These are phyloP conservation scores for Capsicum chinense DNA, from an alignment of 257 asterid genomes.

Conservation along the genomic window DNA sequence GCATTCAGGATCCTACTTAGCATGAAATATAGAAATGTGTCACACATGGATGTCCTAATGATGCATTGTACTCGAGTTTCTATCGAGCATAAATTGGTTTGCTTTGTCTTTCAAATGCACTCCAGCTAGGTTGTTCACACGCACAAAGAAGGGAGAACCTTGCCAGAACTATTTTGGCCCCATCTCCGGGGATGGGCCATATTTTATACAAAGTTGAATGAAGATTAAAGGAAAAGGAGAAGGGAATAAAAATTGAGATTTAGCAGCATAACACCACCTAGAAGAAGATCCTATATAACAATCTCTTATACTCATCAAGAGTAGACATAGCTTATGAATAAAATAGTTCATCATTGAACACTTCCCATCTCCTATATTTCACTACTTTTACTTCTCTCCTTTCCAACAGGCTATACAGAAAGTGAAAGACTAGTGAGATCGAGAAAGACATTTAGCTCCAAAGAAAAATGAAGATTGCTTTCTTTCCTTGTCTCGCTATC, in stretches of 20 bases:
- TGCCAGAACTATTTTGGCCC: background rate
- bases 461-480: conserved; percentile 35
- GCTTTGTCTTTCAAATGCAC: background rate
- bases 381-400: background rate
- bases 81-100: background rate
- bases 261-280: background rate
- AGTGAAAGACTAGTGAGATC: background rate
- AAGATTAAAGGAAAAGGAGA: background rate
- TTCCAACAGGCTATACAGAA: background rate
- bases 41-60: background rate
- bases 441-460: background rate
- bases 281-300: conserved; percentile 24
- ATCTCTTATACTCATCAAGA: background rate
- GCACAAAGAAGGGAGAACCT: background rate
- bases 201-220: conserved; percentile 8
- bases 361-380: background rate
- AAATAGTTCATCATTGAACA: background rate
- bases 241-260: background rate
- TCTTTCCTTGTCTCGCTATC: conserved; percentile 38
- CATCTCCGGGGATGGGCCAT: background rate
- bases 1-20: background rate
- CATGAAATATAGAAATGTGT: background rate
- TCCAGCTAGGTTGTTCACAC: background rate
- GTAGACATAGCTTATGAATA: background rate
- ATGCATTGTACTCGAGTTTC: background rate